Evolutionary conservation across 257 asterid genomes (phyloP), one percentile per base, ranked within the genome.

Genomic region (Coffea canephora): DNA sequence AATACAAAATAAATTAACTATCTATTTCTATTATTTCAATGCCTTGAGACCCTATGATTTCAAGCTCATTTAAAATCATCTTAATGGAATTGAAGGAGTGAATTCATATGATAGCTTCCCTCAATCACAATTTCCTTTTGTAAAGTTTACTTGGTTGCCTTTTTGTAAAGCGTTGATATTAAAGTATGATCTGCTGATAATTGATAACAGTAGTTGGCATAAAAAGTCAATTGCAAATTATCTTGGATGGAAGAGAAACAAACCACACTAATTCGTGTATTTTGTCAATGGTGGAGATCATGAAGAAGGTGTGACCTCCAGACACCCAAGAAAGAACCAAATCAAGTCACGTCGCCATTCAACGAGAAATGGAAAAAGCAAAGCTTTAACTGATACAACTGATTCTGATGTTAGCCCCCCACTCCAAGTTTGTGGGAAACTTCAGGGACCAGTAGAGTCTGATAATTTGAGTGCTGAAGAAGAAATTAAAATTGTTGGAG

Each of bases 351-450:
- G 14, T 23, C 23, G 23, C 12, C 50, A 11, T 18, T 25, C 36
- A 55, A 54, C 49, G 48, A 71, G 21, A 14, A 76, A 59, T 36
- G 48, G 23, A 54, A 81, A 61, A 61, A 71, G 78, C 41, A 46
- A 81, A 73, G 13, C 4, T 39, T 39, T 27, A 27, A 71, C 19
- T 76, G 80, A 59, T n/a, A 27, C 45, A 62, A 21, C 25, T 78
- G 81, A 71, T 50, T 19, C 50, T 50, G 49, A 41, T 14, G 13
- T 23, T 3, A 39, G 46, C 55, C 15, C 6, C 25, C 71, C 46
- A 31, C 31, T 1, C 14, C 59, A 18, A 54, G 12, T 62, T 62
- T 8, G 34, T n/a, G 68, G 31, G 4, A 10, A 3, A 11, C 71
- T 3, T 5, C n/a, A 65, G 69, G 41, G 4, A 65, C 15, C 36